phyloP scores from a whole-genome alignment of 1,284 basidiomycete genomes.

The Chondrostereum purpureum region DNA sequence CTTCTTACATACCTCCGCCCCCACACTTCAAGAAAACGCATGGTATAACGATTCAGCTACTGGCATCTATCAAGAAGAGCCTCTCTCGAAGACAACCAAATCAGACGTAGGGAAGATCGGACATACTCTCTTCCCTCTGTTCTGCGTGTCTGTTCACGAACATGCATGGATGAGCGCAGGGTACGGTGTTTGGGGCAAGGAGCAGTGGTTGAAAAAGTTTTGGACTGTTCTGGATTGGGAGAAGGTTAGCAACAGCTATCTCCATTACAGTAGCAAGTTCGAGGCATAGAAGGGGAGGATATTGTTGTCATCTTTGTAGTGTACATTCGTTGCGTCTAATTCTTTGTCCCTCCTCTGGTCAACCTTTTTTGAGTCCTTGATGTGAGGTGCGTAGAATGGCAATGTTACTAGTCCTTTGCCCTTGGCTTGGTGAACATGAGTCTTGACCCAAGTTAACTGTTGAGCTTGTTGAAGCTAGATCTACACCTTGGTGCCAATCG shows the following conservation, averaged over 20 bases:
- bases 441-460: too few relatives aligned
- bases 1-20: constrained; percentile 21
- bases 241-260: constrained; percentile 41
- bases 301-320: background rate
- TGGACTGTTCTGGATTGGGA: constrained; percentile 88
- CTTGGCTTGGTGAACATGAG: too few relatives aligned
- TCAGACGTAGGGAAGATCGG: constrained; percentile 26
- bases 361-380: too few relatives aligned
- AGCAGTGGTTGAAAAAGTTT: constrained; percentile 84
- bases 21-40: background rate
- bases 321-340: background rate
- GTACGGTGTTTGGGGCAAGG: constrained; percentile 93
- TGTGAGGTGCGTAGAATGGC: too few relatives aligned
- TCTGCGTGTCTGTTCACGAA: constrained; percentile 85
- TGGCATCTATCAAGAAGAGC: constrained; percentile 6
- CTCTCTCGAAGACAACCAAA: background rate
- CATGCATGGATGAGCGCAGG: constrained; percentile 87
- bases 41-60: background rate
- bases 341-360: background rate
- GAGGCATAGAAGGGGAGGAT: too few relatives aligned
- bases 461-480: too few relatives aligned
- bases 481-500: too few relatives aligned
- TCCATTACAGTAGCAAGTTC: background rate
- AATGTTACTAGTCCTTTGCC: too few relatives aligned
- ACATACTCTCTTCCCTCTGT: constrained; percentile 65